Base-by-base conservation (phyloP, 2,329 filamentous ascomycete genomes). In the Colletotrichum lentis region DNA sequence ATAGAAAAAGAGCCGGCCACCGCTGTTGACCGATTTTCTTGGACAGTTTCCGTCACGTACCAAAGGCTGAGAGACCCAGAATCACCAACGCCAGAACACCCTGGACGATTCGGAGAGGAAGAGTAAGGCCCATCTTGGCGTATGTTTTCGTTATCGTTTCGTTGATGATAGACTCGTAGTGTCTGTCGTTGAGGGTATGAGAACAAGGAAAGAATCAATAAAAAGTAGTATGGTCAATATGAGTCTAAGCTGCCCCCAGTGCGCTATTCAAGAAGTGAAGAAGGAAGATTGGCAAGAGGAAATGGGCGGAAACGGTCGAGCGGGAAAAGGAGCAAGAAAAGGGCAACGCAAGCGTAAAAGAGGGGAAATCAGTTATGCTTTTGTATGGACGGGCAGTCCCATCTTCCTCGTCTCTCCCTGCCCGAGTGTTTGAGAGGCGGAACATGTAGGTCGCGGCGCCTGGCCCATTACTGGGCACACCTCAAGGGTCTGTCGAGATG, bases 51-150 rank as follows among this genome's bases (percentile, higher is more conserved):
- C 46, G 41, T 57, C 59, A 73, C 78, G n/a, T 80, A 87, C 85
- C 83, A 73, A 82, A 86, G 56, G 77, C 79, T 31, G 84, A 82
- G 5, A 87, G 79, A 44, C 76, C 79, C 44, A 88, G 70, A n/a
- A 85, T 77, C 18, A 82, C 74, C 37, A 86, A 64, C 16, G 81
- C 80, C 39, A 85, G 78, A 46, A 82, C 55, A 47, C 77, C 76
- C 76, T 87, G 85, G 47, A 80, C 76, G 52, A 78, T 78, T 64
- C 85, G 81, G 59, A 86, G 74, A 57, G 78, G 77, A 55, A 83
- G 74, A 49, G 82, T 73, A 61, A 84, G 78, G 67, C 74, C 72
- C 81, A 84, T 83, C 50, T 74, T 78, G 73, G 70, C 67, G 70
- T 62, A 41, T 39, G 24, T 69, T 60, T 67, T 56, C 54, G 61